Conservation (phyloP, 495 filamentous ascomycete species). For the Arthonia radiata region DNA sequence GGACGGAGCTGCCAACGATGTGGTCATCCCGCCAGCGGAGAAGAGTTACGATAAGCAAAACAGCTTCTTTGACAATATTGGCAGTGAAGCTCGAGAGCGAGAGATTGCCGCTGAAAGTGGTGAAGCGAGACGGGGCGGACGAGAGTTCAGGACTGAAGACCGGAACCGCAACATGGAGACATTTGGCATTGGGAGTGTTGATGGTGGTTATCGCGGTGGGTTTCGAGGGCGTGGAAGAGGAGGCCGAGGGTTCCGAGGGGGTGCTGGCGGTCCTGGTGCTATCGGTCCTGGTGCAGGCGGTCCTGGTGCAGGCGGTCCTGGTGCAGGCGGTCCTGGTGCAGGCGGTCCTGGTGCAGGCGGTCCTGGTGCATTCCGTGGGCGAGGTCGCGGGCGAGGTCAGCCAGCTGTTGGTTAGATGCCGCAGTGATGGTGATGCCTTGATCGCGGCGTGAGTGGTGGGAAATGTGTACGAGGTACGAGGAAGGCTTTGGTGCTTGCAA, state of each 20-base stretch:
- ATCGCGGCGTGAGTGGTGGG: no score
- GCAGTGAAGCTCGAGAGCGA: slow-evolving; percentile 75
- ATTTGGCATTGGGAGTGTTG: slow-evolving; percentile 93
- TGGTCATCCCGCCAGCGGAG: slow-evolving; percentile 16
- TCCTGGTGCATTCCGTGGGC: no score
- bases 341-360: no score
- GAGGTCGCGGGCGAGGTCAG: no score
- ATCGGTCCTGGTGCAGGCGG: no score
- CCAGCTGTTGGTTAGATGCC: no score
- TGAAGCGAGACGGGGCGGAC: slow-evolving; percentile 30
- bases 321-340: no score
- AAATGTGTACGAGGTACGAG: no score
- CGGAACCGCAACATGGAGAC: slow-evolving; percentile 92
- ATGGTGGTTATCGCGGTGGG: slow-evolving; percentile 46
- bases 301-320: no score
- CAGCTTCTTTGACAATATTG: slow-evolving; percentile 96
- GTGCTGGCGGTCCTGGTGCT: no score
- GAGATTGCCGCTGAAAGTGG: slow-evolving; percentile 37
- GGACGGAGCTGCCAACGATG: slow-evolving; percentile 10
- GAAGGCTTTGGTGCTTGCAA: no score
- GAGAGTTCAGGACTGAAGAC: slow-evolving; percentile 80
- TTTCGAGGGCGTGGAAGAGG: slow-evolving; percentile 24
- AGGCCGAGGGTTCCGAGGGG: slow-evolving; percentile 3
- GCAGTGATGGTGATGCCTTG: no score
- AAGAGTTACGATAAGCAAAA: slow-evolving; percentile 55